Base-by-base conservation (phyloP, 2,329 filamentous ascomycete species). In the Lithohypha guttulata region DNA sequence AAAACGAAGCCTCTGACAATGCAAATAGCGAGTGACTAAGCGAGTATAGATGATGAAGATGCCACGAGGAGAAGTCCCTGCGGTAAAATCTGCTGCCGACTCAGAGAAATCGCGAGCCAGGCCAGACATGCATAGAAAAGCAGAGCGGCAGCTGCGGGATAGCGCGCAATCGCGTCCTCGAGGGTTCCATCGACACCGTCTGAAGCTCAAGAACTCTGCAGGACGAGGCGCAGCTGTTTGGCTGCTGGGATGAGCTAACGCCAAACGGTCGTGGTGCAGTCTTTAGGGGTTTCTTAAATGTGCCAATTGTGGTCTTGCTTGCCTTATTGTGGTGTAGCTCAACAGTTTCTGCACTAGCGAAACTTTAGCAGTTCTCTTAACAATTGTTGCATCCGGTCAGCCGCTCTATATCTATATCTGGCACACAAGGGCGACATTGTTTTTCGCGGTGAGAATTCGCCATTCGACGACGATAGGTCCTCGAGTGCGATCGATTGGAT, bases 191-290 rank as follows among this genome's bases (percentile, higher is more conserved):
- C 21, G 15, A 10, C 15, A 25, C 7, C 33, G n/a, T 9, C 33
- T 22, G 33, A 26, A 35, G 33, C 22, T 15, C 33, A 23, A 35
- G 33, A 26, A 17, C 3, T 26, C 33, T 21, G 33, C 20, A 25
- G 33, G 33, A 18, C 25, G 33, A 35, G 33, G 33, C 33, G 33
- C 33, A 35, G 33, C 17, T 7, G 22, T n/a, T 35, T 25, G 33
- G 33, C 22, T 35, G 21, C 20, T 3, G 6, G 9, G 10, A 15
- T 4, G 6, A 17, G 17, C 33, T 35, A 35, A 15, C 4, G 20
- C 15, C 21, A 7, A 25, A 17, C 13, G 21, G 33, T 7, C 10
- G 17, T 25, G 20, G 20, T 25, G 13, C 33, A 11, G 21, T 22
- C 7, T 3, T 17, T 2, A 15, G 17, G 22, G 17, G 7, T 13